Base-by-base conservation (phyloP, 1,284 basidiomycete species). In the Irpex sp. region DNA sequence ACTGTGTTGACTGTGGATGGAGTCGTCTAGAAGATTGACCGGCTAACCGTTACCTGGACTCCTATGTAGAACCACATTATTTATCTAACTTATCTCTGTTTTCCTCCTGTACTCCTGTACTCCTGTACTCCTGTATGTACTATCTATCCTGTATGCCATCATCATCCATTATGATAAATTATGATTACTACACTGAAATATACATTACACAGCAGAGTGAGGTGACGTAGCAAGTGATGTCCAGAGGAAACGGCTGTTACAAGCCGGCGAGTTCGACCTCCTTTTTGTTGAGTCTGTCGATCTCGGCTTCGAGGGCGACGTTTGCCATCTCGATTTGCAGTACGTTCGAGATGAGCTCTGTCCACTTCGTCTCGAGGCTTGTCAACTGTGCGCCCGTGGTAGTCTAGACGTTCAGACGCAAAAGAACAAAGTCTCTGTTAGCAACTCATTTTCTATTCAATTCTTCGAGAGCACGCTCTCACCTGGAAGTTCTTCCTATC, bases 321-420 rank as follows among this genome's bases (percentile, higher is more conserved):
- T 94, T 95, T n/a, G 93, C 95, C 80, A 97, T 88, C 79, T 95
- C 93, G 67, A 96, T 90, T 75, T 96, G 93, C 66, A 97, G 76
- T 36, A 94, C 89, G 69, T 84, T 90, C 49, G 92, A 94, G 63
- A 97, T 89, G 49, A 95, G 80, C 73, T 94, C 92, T 8, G 90
- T 94, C 95, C 95, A 97, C 60, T 87, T 83, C 58, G 85, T 90
- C 75, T 96, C 93, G 58, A 95, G 78, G 8, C 84, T 78, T n/a
- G 85, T 90, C 64, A 97, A 77, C 68, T 92, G 90, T 60, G 84
- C 82, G 51, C 94, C 95, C 17, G 88, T 77, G n/a, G 81, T 82
- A 36, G 87, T 88, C 90, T 95, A 66, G 35, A 62, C 60, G 59
- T 53, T 31, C 31, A 31, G 31, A 31, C 31, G 31, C 31, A 31